Percentiles rank a stretch among this genome's conserved stretches.
phyloP scores from a whole-genome alignment of 345 rosid species.

The Acer saccharum region DNA sequence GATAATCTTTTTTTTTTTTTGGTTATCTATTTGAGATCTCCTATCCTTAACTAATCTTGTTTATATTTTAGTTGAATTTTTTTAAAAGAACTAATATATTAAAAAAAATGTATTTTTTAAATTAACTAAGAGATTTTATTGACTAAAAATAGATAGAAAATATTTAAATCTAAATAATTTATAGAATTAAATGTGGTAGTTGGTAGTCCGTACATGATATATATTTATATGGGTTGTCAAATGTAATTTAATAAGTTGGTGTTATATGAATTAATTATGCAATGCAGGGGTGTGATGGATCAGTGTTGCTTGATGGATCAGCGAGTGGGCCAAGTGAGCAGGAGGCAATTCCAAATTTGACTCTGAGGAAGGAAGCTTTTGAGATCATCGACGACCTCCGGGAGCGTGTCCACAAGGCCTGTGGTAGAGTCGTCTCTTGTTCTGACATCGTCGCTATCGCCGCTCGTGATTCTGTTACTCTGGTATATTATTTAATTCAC shows the following conservation, averaged over 20 bases:
- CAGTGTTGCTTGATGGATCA: slow-evolving; percentile 81
- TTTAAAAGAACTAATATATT: too few relatives aligned
- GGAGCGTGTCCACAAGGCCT: slow-evolving; percentile 33
- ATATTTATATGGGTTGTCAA: too few relatives aligned
- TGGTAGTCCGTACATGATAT: too few relatives aligned
- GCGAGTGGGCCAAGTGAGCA: slow-evolving; percentile 86
- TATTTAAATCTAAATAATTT: too few relatives aligned
- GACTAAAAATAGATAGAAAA: too few relatives aligned
- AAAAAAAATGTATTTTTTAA: too few relatives aligned
- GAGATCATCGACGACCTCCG: slow-evolving; percentile 53
- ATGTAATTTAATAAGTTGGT: too few relatives aligned
- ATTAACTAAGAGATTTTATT: background rate
- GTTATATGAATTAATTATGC: background rate
- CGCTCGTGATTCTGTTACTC: slow-evolving; percentile 58
- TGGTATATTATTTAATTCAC: slow-evolving; percentile 34
- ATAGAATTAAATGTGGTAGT: too few relatives aligned
- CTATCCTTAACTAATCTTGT: too few relatives aligned
- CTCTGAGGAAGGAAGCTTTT: slow-evolving; percentile 42
- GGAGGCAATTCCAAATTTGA: slow-evolving; percentile 61
- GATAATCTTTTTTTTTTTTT: too few relatives aligned
- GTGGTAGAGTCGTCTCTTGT: slow-evolving; percentile 63
- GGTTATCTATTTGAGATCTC: background rate
- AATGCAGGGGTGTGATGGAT: slow-evolving; percentile 83
- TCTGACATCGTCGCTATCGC: slow-evolving; percentile 57
- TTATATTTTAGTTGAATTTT: background rate